Percentiles rank a stretch among this genome's conserved stretches.
These are phyloP conservation scores for Mortierella sp. DNA, from an alignment of 371 early-diverging fungal genomes.

Conservation along the genomic window DNA sequence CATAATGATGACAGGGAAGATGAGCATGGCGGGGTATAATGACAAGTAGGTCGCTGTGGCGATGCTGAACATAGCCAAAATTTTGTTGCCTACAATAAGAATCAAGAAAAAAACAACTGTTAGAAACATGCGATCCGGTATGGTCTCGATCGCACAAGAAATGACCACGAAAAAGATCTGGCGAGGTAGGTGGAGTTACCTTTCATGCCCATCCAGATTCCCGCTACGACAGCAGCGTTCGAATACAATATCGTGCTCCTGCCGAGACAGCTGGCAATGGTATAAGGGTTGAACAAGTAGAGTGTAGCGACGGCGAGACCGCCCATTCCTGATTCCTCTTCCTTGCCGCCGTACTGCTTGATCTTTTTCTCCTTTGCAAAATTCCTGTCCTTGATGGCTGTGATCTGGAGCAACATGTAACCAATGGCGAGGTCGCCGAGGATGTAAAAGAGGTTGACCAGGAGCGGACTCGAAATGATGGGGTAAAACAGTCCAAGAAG, in stretches of 20 bases:
- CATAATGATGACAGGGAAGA: constrained; percentile 74
- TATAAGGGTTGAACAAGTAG: constrained; percentile 90
- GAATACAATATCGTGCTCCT: constrained; percentile 82
- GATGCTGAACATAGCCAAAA: constrained; percentile 71
- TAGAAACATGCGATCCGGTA: no score
- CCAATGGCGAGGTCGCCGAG: constrained; percentile 75
- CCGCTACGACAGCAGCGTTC: constrained; percentile 76
- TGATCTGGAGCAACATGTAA: constrained; percentile 65
- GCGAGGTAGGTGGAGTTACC: constrained; percentile 66
- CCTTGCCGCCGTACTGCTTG: constrained; percentile 28
- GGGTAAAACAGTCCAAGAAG: constrained; percentile 79
- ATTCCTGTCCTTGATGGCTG: constrained; percentile 56
- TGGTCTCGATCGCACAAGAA: no score
- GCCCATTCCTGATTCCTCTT: constrained; percentile 40
- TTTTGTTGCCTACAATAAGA: constrained; percentile 58
- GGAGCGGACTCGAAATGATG: constrained; percentile 65
- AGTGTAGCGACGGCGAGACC: constrained; percentile 37
- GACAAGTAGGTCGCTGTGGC: constrained; percentile 85
- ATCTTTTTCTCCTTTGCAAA: constrained; percentile 29
- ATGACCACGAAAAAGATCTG: no score
- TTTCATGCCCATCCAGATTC: constrained; percentile 74
- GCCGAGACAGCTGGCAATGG: constrained; percentile 80
- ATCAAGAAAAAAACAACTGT: neutral
- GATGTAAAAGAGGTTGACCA: constrained; percentile 72
- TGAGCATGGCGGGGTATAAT: constrained; percentile 86